Evolutionary conservation across 1,139 yeast species (phyloP).

Genomic region (Maudiozyma humilis): DNA sequence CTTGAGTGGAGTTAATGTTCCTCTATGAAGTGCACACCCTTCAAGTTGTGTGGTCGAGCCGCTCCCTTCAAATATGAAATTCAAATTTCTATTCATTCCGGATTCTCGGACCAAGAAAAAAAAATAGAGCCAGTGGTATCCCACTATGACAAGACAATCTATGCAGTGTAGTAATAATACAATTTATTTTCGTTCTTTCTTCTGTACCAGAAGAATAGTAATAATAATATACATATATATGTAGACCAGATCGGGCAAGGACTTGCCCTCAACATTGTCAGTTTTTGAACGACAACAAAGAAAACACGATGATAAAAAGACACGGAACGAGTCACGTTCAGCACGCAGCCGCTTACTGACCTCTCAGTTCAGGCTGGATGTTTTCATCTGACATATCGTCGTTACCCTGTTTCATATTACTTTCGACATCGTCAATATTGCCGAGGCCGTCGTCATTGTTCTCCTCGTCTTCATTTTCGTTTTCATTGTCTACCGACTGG

Average conservation of each 20-base stretch:
- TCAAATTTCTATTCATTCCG: not conserved
- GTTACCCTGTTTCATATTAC: conserved; percentile 12
- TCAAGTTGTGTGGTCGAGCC: too few relatives aligned
- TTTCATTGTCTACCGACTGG: conserved; percentile 4
- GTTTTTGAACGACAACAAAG: too few relatives aligned
- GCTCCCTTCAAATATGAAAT: not conserved
- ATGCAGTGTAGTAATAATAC: not conserved
- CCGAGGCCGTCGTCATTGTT: conserved; percentile 3
- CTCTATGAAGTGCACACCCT: too few relatives aligned
- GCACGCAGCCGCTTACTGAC: conserved; percentile 16
- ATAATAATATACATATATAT: not conserved
- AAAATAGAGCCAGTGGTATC: too few relatives aligned
- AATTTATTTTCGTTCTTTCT: too few relatives aligned
- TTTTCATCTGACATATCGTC: conserved; percentile 29
- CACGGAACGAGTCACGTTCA: not conserved
- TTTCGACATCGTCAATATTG: conserved; percentile 11
- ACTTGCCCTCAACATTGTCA: too few relatives aligned
- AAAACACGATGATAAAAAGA: too few relatives aligned
- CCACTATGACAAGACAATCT: too few relatives aligned
- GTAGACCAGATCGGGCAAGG: not conserved
- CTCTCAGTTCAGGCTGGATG: conserved; percentile 32
- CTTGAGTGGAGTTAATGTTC: too few relatives aligned
- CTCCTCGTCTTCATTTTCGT: conserved; percentile 2
- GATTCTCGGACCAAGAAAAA: not conserved
- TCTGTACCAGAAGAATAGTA: not conserved